Evolutionary conservation across 805 yeast genomes (phyloP).

Genomic region (Ogataea angusta): DNA sequence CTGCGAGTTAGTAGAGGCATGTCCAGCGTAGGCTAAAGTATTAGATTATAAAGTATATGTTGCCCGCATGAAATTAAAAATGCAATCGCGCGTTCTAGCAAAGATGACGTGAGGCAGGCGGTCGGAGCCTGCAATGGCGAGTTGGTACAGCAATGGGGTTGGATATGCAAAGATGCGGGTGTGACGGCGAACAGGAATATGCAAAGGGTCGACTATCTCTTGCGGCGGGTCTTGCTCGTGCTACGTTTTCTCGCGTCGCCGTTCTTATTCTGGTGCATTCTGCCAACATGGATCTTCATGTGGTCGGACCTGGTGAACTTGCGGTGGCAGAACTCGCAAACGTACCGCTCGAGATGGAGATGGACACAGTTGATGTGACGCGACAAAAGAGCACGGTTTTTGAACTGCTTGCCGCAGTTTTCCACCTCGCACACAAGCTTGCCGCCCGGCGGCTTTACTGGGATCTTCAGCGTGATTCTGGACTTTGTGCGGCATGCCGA

Average conservation of each 20-base stretch:
- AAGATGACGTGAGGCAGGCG: conserved; percentile 1
- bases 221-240: conserved; percentile 7
- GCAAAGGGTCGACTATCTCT: conserved; percentile 9
- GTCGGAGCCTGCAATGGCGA: neutral
- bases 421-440: conserved; percentile 36
- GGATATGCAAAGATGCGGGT: conserved; percentile 1
- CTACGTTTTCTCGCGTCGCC: conserved; percentile 8
- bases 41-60: neutral
- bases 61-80: neutral
- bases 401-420: conserved; percentile 43
- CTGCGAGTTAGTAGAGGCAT: neutral
- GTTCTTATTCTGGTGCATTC: conserved; percentile 25
- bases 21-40: neutral
- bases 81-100: conserved; percentile 2
- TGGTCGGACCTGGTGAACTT: conserved; percentile 67
- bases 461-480: conserved; percentile 9
- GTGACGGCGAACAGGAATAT: neutral
- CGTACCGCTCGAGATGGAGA: conserved; percentile 47
- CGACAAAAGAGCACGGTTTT: conserved; percentile 63
- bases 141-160: neutral
- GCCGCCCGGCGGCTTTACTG: conserved; percentile 19
- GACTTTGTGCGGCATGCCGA: neutral
- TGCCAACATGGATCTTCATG: conserved; percentile 59
- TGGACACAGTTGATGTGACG: conserved; percentile 68
- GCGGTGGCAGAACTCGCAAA: conserved; percentile 55